These are phyloP conservation scores for Sambucus nigra DNA, from an alignment of 129 eudicot genomes.

Conservation along the genomic window DNA sequence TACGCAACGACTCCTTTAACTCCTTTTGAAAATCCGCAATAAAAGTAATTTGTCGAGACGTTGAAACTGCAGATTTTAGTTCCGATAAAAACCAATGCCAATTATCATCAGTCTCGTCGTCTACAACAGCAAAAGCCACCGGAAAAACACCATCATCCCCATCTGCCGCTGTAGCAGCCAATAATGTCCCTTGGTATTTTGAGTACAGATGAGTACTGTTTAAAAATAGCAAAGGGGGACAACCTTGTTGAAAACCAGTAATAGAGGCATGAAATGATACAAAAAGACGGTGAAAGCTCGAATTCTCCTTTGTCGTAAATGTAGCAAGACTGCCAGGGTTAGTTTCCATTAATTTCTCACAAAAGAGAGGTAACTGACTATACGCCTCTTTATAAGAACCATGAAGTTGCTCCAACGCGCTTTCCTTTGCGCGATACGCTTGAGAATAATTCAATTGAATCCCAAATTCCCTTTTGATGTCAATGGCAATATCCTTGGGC, in stretches of 20 bases:
- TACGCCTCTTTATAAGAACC: constrained; percentile 50
- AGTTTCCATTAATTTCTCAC: constrained; percentile 49
- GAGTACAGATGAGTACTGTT: constrained; percentile 44
- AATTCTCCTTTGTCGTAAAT: constrained; percentile 50
- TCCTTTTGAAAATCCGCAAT: constrained; percentile 55
- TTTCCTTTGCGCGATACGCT: constrained; percentile 40
- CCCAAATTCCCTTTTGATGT: constrained; percentile 44
- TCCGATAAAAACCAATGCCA: constrained; percentile 55
- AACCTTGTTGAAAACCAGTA: constrained; percentile 45
- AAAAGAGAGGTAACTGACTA: constrained; percentile 33
- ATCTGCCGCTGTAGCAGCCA: constrained; percentile 54
- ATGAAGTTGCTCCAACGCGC: constrained; percentile 38
- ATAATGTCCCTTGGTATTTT: constrained; percentile 45
- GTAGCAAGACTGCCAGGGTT: constrained; percentile 49
- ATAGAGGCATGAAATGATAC: constrained; percentile 47
- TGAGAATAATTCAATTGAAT: constrained; percentile 44
- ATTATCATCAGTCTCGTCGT: constrained; percentile 43
- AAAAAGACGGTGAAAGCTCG: constrained; percentile 50
- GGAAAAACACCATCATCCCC: constrained; percentile 54
- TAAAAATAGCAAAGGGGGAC: constrained; percentile 49
- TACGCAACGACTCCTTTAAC: constrained; percentile 30
- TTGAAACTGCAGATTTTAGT: constrained; percentile 27
- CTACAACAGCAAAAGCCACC: constrained; percentile 54
- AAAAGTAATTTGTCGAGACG: constrained; percentile 32
- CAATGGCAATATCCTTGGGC: constrained; percentile 42